Evolutionary conservation across 2,329 filamentous ascomycete genomes (phyloP), one percentile per base, ranked within the genome.

Genomic region (Pseudocercospora crystallina): DNA sequence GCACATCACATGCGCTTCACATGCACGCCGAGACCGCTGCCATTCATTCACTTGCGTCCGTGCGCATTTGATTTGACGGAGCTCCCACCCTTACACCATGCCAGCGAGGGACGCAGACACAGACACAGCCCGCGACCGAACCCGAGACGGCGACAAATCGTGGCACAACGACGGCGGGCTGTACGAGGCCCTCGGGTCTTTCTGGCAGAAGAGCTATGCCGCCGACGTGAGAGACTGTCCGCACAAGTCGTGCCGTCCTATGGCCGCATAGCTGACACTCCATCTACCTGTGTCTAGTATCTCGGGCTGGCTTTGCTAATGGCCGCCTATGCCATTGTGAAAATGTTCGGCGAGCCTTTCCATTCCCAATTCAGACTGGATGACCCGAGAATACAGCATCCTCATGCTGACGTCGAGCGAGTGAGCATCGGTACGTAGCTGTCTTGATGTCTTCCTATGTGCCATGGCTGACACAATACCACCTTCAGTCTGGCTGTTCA

Each of bases 351-450:
- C 61, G 84, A 86, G 54, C 94, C 94, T 0, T 97, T 97, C 69
- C 90, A 97, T 69, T 90, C 89, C 72, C 87, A 96, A 83, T 97
- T 99, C 74, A 87, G 83, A 58, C 81, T 97, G 56, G 87, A 90
- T 67, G 90, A 97, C 68, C 80, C 88, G 17, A 77, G 83, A 43
- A 90, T 97, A 53, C 85, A 89, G 58, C 96, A 87, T 65, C 94
- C 94, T 0, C 87, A 95, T 71, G 90, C 94, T 15, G 78, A 86
- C 49, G 73, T 86, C 43, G 91, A 99, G 71, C 82, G 90, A 56
- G 94, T 99, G 0, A 79, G 90, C 7, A 84, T 95, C 11, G 69
- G 86, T 87, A 76, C 60, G 84, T 75, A 30, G 59, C n/a, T 36
- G 11, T 2, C 13, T 29, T 13, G 17, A 9, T 36, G 15, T 37